These are phyloP conservation scores for Talaromyces sp. DNA, from an alignment of 2,329 filamentous ascomycete species.

Conservation along the genomic window DNA sequence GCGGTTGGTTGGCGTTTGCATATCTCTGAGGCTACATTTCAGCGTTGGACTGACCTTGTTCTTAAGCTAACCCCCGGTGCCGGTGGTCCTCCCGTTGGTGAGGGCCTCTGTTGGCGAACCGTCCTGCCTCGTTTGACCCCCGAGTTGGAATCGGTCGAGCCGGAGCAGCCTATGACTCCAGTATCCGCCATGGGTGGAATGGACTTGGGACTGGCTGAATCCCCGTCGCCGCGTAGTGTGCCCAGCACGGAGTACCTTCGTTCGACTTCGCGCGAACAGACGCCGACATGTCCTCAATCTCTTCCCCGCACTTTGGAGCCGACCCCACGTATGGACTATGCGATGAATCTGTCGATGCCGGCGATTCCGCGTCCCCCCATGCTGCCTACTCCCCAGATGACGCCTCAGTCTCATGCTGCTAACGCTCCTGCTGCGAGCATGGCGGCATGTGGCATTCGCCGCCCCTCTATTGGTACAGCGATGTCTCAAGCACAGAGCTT, in stretches of 20 bases:
- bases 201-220: constrained; percentile 30
- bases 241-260: constrained; percentile 26
- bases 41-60: constrained; percentile 92
- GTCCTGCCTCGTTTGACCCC: constrained; percentile 61
- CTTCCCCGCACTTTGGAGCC: constrained; percentile 56
- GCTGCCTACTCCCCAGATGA: constrained; percentile 65
- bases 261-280: constrained; percentile 30
- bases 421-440: constrained; percentile 65
- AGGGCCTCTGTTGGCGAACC: constrained; percentile 45
- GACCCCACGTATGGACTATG: constrained; percentile 46
- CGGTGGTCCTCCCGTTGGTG: constrained; percentile 38
- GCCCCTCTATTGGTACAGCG: constrained; percentile 61
- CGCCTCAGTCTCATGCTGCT: constrained; percentile 57
- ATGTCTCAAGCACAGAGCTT: constrained; percentile 61
- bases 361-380: constrained; percentile 57
- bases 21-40: constrained; percentile 84
- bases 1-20: constrained; percentile 95
- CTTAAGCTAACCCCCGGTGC: constrained; percentile 74
- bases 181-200: constrained; percentile 28
- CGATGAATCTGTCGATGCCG: constrained; percentile 53
- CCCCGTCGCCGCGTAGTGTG: constrained; percentile 33
- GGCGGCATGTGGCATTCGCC: constrained; percentile 50
- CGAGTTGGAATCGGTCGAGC: constrained; percentile 55
- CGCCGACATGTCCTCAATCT: constrained; percentile 32
- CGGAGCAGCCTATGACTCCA: constrained; percentile 38